A percentile compares a stretch with the other conserved stretches of the same genome.
Conservation (phyloP, 805 yeast genomes). For the Tetrapisispora taiwanensis region DNA sequence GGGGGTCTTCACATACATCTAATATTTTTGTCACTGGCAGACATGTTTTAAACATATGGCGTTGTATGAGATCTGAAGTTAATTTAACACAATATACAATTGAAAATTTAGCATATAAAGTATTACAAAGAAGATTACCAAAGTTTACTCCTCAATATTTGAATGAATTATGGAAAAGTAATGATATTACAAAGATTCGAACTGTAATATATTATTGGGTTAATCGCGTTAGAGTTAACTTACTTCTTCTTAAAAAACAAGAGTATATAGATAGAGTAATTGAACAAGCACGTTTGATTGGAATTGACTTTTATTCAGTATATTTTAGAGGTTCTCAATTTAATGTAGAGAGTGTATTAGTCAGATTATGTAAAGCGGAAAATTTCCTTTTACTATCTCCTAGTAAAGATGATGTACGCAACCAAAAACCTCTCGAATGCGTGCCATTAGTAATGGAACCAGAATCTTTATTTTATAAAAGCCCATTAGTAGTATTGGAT, state of each 20-base stretch:
- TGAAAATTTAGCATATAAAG: conserved; percentile 64
- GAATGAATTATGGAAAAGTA: conserved; percentile 35
- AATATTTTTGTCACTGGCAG: conserved; percentile 64
- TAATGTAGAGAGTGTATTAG: conserved; percentile 79
- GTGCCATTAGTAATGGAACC: conserved; percentile 94
- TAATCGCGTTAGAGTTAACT: conserved; percentile 34
- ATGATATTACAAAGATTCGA: conserved; percentile 27
- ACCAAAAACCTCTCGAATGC: conserved; percentile 77
- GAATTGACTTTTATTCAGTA: conserved; percentile 83
- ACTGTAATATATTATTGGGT: conserved; percentile 37
- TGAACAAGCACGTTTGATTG: conserved; percentile 78
- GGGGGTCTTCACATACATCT: conserved; percentile 78
- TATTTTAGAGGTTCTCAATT: conserved; percentile 88
- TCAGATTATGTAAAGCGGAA: conserved; percentile 67
- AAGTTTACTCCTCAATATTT: conserved; percentile 41
- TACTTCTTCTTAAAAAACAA: conserved; percentile 42
- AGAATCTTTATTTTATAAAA: conserved; percentile 67
- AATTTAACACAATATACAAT: conserved; percentile 58
- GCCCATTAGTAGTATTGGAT: conserved; percentile 84
- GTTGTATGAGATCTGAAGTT: conserved; percentile 54
- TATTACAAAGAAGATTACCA: conserved; percentile 61
- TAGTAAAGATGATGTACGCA: conserved; percentile 65
- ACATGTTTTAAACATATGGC: conserved; percentile 79
- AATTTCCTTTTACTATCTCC: conserved; percentile 70
- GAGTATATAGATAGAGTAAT: conserved; percentile 62